phyloP scores from a whole-genome alignment of 2,329 filamentous ascomycete genomes.

The Fusarium neocosmosporiellum region DNA sequence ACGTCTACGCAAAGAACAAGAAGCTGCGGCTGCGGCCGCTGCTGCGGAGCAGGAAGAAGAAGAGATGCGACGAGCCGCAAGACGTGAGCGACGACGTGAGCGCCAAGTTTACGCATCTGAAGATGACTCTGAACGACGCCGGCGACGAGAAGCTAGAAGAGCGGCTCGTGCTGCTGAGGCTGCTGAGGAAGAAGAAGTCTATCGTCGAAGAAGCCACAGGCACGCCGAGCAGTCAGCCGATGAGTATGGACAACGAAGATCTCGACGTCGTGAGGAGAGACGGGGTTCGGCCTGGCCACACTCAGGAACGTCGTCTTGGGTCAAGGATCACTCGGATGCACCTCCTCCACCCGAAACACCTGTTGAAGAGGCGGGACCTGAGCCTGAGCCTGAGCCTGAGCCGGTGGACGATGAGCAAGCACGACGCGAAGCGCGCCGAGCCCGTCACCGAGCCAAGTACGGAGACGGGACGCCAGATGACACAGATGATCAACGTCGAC shows the following conservation, averaged over 20 bases:
- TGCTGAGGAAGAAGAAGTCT: constrained; percentile 48
- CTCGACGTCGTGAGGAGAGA: constrained; percentile 49
- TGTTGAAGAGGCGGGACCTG: constrained; percentile 45
- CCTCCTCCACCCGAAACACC: constrained; percentile 64
- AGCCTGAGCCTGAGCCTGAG: constrained; percentile 39
- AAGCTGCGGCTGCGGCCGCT: constrained; percentile 55
- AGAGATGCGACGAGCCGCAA: constrained; percentile 58
- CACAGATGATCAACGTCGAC: constrained; percentile 56
- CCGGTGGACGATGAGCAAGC: constrained; percentile 60
- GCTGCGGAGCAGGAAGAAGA: constrained; percentile 57
- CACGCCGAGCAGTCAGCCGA: constrained; percentile 54
- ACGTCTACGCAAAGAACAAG: constrained; percentile 60
- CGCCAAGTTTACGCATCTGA: constrained; percentile 58
- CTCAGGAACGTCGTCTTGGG: constrained; percentile 73
- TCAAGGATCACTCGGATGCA: constrained; percentile 72
- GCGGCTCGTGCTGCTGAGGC: constrained; percentile 51
- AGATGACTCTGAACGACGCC: constrained; percentile 66
- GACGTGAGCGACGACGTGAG: constrained; percentile 62
- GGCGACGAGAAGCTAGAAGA: constrained; percentile 64
- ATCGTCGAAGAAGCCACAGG: constrained; percentile 45
- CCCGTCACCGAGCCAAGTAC: constrained; percentile 57
- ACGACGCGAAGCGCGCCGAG: constrained; percentile 60
- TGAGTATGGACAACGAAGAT: constrained; percentile 59
- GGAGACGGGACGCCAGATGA: constrained; percentile 57
- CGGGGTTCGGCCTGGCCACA: constrained; percentile 65